Conservation (phyloP, 306 rosid species). For the Pachyrhizus erosus region DNA sequence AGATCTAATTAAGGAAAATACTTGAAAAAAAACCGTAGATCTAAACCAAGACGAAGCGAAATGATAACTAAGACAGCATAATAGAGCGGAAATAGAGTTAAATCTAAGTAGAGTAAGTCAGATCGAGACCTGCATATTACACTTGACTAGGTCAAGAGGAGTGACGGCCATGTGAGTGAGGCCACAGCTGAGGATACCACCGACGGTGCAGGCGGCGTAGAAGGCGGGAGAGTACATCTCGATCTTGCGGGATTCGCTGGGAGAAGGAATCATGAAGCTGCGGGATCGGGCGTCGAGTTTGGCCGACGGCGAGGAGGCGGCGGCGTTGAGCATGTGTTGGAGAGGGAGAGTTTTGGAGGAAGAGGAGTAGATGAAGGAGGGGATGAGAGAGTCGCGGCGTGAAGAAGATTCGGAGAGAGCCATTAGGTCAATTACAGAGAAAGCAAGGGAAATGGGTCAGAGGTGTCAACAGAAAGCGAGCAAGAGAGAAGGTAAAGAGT, state of each 20-base stretch:
- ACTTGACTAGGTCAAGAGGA: slow-evolving; percentile 97
- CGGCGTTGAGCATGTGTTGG: slow-evolving; percentile 55
- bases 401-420: slow-evolving; percentile 53
- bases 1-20: slow-evolving; percentile 33
- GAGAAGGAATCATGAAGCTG: slow-evolving; percentile 57
- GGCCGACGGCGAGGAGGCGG: neutral
- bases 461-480: slow-evolving; percentile 48
- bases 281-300: slow-evolving; percentile 37
- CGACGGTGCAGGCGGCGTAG: slow-evolving; percentile 89
- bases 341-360: slow-evolving; percentile 64
- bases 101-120: neutral
- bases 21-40: slow-evolving; percentile 44
- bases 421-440: slow-evolving; percentile 47
- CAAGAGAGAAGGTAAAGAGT: slow-evolving; percentile 18
- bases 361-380: slow-evolving; percentile 74
- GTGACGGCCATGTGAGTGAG: slow-evolving; percentile 95
- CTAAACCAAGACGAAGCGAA: slow-evolving; percentile 32
- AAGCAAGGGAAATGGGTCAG: neutral
- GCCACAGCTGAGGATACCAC: slow-evolving; percentile 91
- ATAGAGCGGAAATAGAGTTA: neutral
- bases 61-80: neutral
- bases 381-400: slow-evolving; percentile 65
- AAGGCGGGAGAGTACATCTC: slow-evolving; percentile 89
- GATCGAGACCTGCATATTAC: slow-evolving; percentile 94
- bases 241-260: slow-evolving; percentile 71